phyloP scores from a whole-genome alignment of 495 filamentous ascomycete species.

The Aspergillus asperescens region DNA sequence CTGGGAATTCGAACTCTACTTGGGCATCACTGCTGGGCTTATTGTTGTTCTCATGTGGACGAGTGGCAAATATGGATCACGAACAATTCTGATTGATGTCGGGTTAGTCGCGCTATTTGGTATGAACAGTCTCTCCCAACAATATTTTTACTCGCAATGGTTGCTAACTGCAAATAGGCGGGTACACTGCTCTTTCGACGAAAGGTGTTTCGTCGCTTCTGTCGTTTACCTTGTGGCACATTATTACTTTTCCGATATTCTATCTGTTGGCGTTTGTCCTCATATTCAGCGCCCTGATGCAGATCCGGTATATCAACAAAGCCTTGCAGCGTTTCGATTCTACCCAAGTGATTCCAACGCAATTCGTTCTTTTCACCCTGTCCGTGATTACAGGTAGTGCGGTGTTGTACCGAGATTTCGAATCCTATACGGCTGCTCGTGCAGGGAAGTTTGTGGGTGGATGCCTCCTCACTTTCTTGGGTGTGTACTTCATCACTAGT shows the following conservation, averaged over 20 bases:
- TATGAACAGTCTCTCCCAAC: conserved; percentile 46
- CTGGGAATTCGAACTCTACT: conserved; percentile 87
- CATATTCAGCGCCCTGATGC: conserved; percentile 79
- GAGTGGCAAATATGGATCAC: conserved; percentile 75
- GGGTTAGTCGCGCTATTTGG: conserved; percentile 90
- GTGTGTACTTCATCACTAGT: conserved; percentile 89
- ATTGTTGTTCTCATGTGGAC: conserved; percentile 73
- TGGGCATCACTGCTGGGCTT: conserved; percentile 65
- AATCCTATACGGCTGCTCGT: conserved; percentile 63
- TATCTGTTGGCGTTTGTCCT: conserved; percentile 77
- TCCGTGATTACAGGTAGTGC: conserved; percentile 93
- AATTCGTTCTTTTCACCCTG: conserved; percentile 94
- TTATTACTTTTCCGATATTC: conserved; percentile 84
- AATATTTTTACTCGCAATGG: neutral
- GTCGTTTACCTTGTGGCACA: conserved; percentile 78
- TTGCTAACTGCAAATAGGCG: conserved; percentile 53
- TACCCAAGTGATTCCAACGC: conserved; percentile 92
- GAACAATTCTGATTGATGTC: conserved; percentile 86
- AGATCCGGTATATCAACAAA: conserved; percentile 93
- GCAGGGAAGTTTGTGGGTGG: conserved; percentile 82
- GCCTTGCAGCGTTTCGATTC: conserved; percentile 92
- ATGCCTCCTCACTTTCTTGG: conserved; percentile 84
- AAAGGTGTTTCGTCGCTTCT: conserved; percentile 95
- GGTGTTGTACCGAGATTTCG: conserved; percentile 88
- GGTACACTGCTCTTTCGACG: conserved; percentile 91